Base-by-base conservation (phyloP, 2,329 filamentous ascomycete genomes). In the Alternaria triticimaculans region DNA sequence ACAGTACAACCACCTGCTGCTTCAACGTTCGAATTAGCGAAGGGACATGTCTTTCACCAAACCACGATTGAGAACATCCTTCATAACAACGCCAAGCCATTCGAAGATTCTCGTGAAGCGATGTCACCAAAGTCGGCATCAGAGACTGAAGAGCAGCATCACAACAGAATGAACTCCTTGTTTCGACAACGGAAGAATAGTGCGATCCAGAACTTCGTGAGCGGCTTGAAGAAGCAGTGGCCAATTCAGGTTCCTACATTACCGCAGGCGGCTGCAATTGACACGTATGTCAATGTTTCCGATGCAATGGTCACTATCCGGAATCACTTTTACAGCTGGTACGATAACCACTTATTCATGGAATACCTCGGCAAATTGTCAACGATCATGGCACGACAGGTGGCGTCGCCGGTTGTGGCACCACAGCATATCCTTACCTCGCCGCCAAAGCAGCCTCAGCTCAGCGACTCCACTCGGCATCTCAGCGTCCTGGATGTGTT, bases 341-440 rank as follows among this genome's bases (percentile, higher is more conserved):
- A 61, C 83, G 20, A 73, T 84, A 20, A 76, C 85, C 20, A 80
- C 78, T 0, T 69, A 80, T 68, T 86, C 80, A 21, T 60, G 21
- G 3, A 63, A 5, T 78, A 78, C 55, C 63, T 78, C 51, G 26
- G 64, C 73, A 12, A 67, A 28, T 0, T 76, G 57, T 56, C 51
- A 21, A 43, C 63, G 43, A 18, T 26, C 51, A 15, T 73, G 3
- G 62, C 58, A 48, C 62, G n/a, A 28, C 67, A 73, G 33, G 18
- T 2, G 3, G 14, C 1, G 48, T 70, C 9, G 20, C 37, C 6
- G 11, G 6, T 23, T 2, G 11, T 25, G 26, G 26, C 26, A 18
- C 49, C 51, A 15, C 58, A 8, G 8, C 62, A 56, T 30, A 5
- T 3, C 26, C 48, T 51, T 26, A 25, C 43, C 15, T 8, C 30